Base-by-base conservation (phyloP, 2,329 filamentous ascomycete genomes). In the Helotiales sp. region DNA sequence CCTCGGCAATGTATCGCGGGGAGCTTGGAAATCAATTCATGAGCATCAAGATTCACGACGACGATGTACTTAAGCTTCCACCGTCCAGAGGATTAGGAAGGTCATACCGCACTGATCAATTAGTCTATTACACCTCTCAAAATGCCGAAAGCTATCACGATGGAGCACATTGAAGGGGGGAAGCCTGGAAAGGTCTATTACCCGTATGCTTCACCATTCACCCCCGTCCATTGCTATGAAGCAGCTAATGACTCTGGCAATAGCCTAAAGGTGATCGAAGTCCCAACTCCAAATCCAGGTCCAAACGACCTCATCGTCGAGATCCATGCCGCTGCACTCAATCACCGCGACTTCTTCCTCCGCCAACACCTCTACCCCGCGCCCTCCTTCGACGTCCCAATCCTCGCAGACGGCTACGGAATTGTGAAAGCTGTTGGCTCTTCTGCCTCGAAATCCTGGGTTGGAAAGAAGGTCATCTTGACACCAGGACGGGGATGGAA, bases 261-360 rank as follows among this genome's bases (percentile, higher is more conserved):
- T 24, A 70, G 67, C 6, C 78, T 89, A 46, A 74, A 82, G 64
- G 71, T 90, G 54, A 84, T 84, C 61, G 77, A 85, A 31, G 75
- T 88, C 15, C 81, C 87, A 55, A 79, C 81, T 62, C 88, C 88
- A 25, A 78, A 77, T 1, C 88, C 88, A 0, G 81, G 83, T 25
- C 81, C 83, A 15, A 79, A 79, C 61, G 82, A 97, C 72, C 78
- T 96, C 64, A 79, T 96, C 6, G 78, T 98, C 61, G 85, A 84
- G 68, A 79, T 98, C 69, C 82, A 83, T 33, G 90, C 92, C 52
- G 90, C 88, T 1, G 89, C 93, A 13, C 85, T 98, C 51, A 98
- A 98, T 78, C 95, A 98, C 77, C 89, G 93, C 67, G 95, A 98
- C 74, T 85, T 96, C 66, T 98, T 97, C 77, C 89, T 96, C 74